Evolutionary conservation across 768 basidiomycete genomes (phyloP).

Genomic region (Tylopilus intermedius): DNA sequence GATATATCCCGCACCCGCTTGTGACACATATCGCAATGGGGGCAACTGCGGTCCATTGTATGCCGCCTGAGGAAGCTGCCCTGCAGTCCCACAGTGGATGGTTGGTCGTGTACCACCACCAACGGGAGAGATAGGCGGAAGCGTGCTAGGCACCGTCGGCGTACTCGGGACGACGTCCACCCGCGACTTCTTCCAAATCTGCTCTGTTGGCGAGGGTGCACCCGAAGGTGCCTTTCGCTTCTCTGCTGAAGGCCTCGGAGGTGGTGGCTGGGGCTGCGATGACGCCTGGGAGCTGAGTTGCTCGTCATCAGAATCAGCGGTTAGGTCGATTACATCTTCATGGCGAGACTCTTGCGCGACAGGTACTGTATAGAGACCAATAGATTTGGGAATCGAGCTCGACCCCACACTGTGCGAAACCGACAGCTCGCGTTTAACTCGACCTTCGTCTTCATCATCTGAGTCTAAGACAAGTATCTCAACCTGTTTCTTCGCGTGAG

Average conservation of each 20-base stretch:
- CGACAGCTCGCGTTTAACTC: constrained; percentile 72
- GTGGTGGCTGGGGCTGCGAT: constrained; percentile 29
- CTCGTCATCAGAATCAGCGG: constrained; percentile 76
- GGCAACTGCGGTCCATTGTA: constrained; percentile 26
- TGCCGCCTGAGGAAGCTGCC: constrained; percentile 14
- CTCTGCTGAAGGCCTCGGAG: constrained; percentile 31
- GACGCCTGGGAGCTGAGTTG: constrained; percentile 31
- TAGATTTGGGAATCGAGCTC: constrained; percentile 28
- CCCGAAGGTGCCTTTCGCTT: constrained; percentile 60
- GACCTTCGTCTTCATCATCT: constrained; percentile 71
- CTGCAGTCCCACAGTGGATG: constrained; percentile 12
- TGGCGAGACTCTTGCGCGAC: constrained; percentile 29
- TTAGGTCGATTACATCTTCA: constrained; percentile 76
- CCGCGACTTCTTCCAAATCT: constrained; percentile 69
- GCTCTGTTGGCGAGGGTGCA: constrained; percentile 52
- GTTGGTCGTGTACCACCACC: constrained; percentile 9
- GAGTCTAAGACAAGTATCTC: constrained; percentile 68
- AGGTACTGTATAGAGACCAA: constrained; percentile 14
- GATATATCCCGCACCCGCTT: constrained; percentile 16
- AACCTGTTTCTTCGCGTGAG: constrained; percentile 44
- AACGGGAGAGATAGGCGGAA: constrained; percentile 27
- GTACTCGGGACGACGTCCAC: constrained; percentile 22
- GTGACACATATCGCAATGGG: constrained; percentile 25
- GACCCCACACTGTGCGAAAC: constrained; percentile 53
- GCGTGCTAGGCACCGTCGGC: constrained; percentile 10